Evolutionary conservation across 352 stramenopile genomes (phyloP), one percentile per base, ranked within the genome.

Genomic region (Globisporangium sylvaticum): DNA sequence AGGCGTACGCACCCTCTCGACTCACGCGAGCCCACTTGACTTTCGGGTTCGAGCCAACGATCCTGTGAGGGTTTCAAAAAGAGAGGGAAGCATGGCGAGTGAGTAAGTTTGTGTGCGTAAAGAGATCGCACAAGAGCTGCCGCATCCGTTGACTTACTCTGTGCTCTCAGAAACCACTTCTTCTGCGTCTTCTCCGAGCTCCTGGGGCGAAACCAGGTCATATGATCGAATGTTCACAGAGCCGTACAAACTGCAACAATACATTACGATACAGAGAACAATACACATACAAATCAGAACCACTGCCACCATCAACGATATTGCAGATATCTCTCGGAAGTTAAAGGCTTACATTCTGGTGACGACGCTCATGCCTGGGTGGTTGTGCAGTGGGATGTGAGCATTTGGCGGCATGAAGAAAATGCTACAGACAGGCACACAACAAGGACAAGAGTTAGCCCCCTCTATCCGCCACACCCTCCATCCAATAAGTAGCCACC

Each of bases 321-420:
- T 1, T 1, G 4, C 5, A 12, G 44, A 24, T 25, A 1, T 55
- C 31, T 24, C 14, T n/a, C 3, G 5, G 27, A 68, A 39, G 7
- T 3, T 78, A 39, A 68, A 58, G 15, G 1, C 81, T 70, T 79
- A 92, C 84, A 94, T 77, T 89, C 84, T 74, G 10, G 87, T 90
- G 65, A 94, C 74, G 65, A 94, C 87, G 52, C 84, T 92, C 87
- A 94, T 94, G 68, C 81, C 83, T 24, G 87, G 87, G 46, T 94
- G 87, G 62, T 94, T 92, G 61, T 94, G 87, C 29, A 94, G 72
- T 2, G 87, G 87, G 46, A 94, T 94, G 46, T 81, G 69, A 50
- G 83, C 77, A 39, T 88, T 84, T 3, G 87, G 87, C 8, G 87
- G 87, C 80, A 94, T 89, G 60, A 94, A 92, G 62, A 94, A 94